Base-by-base conservation (phyloP, 1,284 basidiomycete genomes). In the Boletus smithii region DNA sequence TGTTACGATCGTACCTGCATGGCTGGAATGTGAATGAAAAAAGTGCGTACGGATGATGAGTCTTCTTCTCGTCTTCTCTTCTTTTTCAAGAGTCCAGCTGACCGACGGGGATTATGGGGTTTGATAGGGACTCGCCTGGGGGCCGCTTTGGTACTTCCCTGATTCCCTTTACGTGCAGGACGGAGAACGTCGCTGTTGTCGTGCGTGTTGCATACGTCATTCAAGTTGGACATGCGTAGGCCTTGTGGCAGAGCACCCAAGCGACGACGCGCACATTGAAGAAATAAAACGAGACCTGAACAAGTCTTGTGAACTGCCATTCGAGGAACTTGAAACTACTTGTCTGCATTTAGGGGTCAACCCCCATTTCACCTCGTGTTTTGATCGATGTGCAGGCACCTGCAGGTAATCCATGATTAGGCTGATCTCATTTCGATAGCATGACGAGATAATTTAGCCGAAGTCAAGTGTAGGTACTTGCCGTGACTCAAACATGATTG, bases 121-220 rank as follows among this genome's bases (percentile, higher is more conserved):
- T 39, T 55, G 56, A 61, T 54, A 43, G 35, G 26, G 32, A 32
- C 34, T 39, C 22, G 42, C 37, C 18, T 30, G 43, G 53, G 24
- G 50, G 46, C 45, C 54, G 29, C 2, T 31, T 44, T 29, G 35
- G n/a, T 27, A 31, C 44, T 55, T 47, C 36, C 42, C 34, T 56
- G 39, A 35, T 46, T 41, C 27, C 43, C 23, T 50, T 62, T 60
- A 64, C 61, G 61, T 62, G 45, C 57, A 49, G 22, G 26, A 36
- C 44, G 36, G 41, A 23, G 18, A 47, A 49, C 34, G 37, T 34
- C 33, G 32, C 42, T 33, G 31, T 37, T 14, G 44, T 48, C 27
- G 23, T 58, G 58, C 39, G 35, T 48, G 39, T 37, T 42, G 40
- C 36, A 41, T 38, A 37, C 60, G 50, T 63, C 58, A 63, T 43